Evolutionary conservation across 371 early-diverging fungal genomes (phyloP).

Genomic region (Entomophthora muscae): DNA sequence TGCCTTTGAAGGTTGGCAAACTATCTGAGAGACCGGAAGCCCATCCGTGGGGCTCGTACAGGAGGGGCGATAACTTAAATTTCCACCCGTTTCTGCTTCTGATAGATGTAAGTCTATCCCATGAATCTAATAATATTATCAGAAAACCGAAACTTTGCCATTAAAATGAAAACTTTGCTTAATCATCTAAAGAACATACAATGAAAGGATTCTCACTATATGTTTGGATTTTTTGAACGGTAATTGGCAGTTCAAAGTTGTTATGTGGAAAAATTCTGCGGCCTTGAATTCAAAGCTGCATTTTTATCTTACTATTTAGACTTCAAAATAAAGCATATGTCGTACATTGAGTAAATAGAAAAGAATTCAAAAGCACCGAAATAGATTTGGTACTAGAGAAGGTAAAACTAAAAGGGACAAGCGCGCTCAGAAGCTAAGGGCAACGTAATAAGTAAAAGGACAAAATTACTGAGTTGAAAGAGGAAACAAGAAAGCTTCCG

Average conservation of each 20-base stretch:
- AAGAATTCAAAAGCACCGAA: background rate
- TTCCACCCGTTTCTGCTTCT: background rate
- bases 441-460: background rate
- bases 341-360: background rate
- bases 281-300: no score
- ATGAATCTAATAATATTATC: background rate
- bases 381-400: background rate
- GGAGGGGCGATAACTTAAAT: background rate
- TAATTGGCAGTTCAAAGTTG: no score
- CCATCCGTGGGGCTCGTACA: background rate
- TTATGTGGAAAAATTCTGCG: no score
- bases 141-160: no score
- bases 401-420: background rate
- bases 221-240: no score
- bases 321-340: background rate
- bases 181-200: background rate
- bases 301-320: background rate
- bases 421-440: background rate
- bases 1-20: background rate
- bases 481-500: background rate
- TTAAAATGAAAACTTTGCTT: no score
- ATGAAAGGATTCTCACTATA: background rate
- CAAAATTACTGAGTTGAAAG: background rate
- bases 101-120: background rate
- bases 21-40: background rate